phyloP scores from a whole-genome alignment of 1,284 basidiomycete species.

The Fistulinella cinereoalba region DNA sequence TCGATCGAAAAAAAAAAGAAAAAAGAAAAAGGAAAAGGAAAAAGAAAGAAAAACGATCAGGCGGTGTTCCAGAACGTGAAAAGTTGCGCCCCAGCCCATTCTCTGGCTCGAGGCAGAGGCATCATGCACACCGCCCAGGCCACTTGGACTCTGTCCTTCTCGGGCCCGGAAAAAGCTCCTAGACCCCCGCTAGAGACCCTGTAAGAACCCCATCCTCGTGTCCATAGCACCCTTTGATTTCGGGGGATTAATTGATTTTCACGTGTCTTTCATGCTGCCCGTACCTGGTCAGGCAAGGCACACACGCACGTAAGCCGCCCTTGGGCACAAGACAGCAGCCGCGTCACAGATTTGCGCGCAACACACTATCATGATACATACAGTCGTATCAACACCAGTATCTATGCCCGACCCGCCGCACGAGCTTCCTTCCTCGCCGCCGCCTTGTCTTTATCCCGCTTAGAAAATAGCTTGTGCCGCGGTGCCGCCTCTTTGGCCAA shows the following conservation, averaged over 20 bases:
- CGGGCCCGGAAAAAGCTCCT: constrained; percentile 2
- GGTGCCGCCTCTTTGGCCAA: constrained; percentile 65
- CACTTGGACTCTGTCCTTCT: neutral
- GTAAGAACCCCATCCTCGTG: constrained; percentile 23
- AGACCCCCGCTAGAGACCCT: neutral
- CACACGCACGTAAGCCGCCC: constrained; percentile 18
- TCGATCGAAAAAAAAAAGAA: constrained; percentile 15
- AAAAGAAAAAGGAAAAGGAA: constrained; percentile 1
- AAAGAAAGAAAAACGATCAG: neutral
- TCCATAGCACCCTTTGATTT: constrained; percentile 27
- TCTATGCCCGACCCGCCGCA: constrained; percentile 36
- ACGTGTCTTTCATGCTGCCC: constrained; percentile 25
- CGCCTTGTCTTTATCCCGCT: constrained; percentile 69
- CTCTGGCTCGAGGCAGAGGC: neutral
- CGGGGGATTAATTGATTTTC: constrained; percentile 29
- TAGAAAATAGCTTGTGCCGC: constrained; percentile 80
- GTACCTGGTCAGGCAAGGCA: constrained; percentile 29
- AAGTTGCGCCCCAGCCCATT: neutral
- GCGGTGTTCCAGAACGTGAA: neutral
- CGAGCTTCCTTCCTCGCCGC: constrained; percentile 54
- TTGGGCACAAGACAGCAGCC: constrained; percentile 12
- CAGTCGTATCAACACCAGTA: constrained; percentile 1
- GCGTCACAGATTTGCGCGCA: constrained; percentile 15
- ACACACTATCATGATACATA: constrained; percentile 12
- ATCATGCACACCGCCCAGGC: neutral